Conservation (phyloP, 148 eudicot species). For the Vaccinium corymbosum region DNA sequence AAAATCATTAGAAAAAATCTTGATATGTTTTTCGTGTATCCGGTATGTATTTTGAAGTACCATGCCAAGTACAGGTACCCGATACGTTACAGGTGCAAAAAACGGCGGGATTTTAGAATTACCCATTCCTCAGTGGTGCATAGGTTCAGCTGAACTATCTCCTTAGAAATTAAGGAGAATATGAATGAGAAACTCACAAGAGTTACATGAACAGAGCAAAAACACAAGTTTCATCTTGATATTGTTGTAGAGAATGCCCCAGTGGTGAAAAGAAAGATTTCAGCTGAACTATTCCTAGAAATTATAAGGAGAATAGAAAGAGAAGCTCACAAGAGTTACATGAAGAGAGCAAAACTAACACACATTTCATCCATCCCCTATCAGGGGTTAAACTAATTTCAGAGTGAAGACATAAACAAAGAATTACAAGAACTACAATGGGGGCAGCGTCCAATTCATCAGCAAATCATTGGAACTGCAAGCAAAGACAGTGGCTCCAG, state of each 20-base stretch:
- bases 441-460: neutral
- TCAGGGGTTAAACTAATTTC: neutral
- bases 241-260: neutral
- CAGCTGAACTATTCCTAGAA: neutral
- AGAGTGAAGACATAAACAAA: neutral
- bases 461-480: neutral
- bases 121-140: neutral
- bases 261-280: neutral
- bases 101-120: no score
- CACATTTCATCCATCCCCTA: neutral
- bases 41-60: no score
- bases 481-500: constrained; percentile 3
- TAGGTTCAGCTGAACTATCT: neutral
- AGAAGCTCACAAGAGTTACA: neutral
- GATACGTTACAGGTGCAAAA: no score
- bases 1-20: no score
- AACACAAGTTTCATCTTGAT: neutral
- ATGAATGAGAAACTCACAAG: neutral
- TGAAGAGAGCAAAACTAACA: neutral
- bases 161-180: neutral
- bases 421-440: neutral
- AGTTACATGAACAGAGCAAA: neutral
- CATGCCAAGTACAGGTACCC: no score
- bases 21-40: no score
- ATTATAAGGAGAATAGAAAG: neutral